A percentile compares a stretch with the other conserved stretches of the same genome.
Evolutionary conservation across 306 rosid species (phyloP).

Genomic region (Hippophae gyantsensis): DNA sequence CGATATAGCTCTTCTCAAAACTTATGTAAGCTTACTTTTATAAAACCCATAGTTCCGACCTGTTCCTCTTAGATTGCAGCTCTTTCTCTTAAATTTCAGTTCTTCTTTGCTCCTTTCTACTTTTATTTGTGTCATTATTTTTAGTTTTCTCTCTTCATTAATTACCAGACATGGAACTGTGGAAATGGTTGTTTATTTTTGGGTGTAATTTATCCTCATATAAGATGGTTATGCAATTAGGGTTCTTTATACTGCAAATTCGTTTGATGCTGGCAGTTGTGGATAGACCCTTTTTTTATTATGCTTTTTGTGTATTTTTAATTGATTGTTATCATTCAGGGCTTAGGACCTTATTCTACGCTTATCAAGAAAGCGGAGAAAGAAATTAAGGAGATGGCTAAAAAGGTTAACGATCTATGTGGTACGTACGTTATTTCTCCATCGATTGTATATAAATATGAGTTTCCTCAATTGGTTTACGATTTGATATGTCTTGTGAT

Average conservation of each 20-base stretch:
- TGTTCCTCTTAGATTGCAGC: neutral
- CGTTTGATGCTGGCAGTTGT: no score
- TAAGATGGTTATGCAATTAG: no score
- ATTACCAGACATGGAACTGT: no score
- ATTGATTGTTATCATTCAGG: constrained; percentile 27
- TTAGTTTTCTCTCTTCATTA: neutral
- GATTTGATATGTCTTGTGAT: no score
- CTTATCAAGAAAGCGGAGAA: constrained; percentile 60
- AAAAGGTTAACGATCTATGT: constrained; percentile 40
- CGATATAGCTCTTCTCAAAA: constrained; percentile 71
- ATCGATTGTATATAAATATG: neutral
- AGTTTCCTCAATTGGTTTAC: no score
- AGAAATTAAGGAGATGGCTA: constrained; percentile 79
- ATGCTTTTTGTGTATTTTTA: neutral
- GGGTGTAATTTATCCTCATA: no score
- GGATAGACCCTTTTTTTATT: no score
- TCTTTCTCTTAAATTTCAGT: constrained; percentile 24
- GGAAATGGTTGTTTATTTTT: no score
- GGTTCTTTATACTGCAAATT: no score
- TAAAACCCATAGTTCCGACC: constrained; percentile 25
- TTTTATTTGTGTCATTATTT: neutral
- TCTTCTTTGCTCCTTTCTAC: neutral
- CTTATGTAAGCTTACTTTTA: constrained; percentile 33
- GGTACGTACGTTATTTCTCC: neutral
- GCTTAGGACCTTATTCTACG: constrained; percentile 70